Evolutionary conservation across 805 yeast species (phyloP), one percentile per base, ranked within the genome.

Genomic region (Cyberlindnera maclurae): DNA sequence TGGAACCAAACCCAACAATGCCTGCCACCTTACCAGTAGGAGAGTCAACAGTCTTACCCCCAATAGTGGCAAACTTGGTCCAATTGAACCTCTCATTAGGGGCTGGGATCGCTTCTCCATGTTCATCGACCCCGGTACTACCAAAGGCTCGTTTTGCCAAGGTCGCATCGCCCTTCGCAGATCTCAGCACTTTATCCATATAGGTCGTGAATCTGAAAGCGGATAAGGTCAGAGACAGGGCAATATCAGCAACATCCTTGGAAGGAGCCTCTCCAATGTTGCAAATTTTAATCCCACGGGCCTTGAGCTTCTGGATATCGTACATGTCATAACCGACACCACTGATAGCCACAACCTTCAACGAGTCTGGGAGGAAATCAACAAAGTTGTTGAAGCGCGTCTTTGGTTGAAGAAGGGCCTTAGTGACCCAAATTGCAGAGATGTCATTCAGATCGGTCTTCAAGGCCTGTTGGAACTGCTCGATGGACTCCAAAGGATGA

Each of bases 1-100:
- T 83, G 29, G 75, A 65, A 2, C 94, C 93, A 52, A 83, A 79
- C 0, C 93, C 93, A 3, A 81, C 73, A 28, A 83, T 67, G 5
- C 79, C 73, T 1, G 68, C 86, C 13, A 62, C 64, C 50, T 74
- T 78, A 15, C 76, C 76, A 6, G 59, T 56, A 4, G 87, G 86
- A 4, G 75, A 65, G 15, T 57, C 73, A 47, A 71, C 54, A 12
- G 51, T 52, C 16, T 72, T 60, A 3, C 71, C 65, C 29, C 75
- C 77, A 3, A 75, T 57, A n/a, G 53, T 50, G 33, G 68, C 67
- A 13, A 73, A 67, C 32, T 63, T 58, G 2, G 67, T 60, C 46
- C 66, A 63, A 54, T 66, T 50, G 46, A 48, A 15, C 46, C 65
- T 67, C 43, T 61, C 66, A 26, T 54, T 46, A 18, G 66, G 11